Base-by-base conservation (phyloP, 192 early-diverging fungal genomes). In the Chytriomyces hyalinus region DNA sequence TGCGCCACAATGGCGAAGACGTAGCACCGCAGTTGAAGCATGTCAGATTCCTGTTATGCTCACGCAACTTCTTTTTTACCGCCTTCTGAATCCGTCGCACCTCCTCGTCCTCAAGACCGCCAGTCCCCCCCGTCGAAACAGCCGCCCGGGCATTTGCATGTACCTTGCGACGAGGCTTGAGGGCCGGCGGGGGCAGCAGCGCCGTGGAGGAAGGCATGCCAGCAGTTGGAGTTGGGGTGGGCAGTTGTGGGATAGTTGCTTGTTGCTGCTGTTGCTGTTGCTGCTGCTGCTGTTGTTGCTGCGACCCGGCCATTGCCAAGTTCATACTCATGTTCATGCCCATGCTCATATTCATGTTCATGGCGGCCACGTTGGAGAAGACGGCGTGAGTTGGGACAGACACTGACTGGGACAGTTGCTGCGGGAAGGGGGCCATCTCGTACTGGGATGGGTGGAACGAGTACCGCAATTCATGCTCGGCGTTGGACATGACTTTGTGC, bases 21-120 rank as follows among this genome's bases (percentile, higher is more conserved):
- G 82, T 91, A 9, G 91, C 91, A 60, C 89, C 88, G 82, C 93
- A 94, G 61, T 93, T 92, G 84, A 83, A 88, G 65, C 93, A 94
- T 22, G 61, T 45, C 28, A 81, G 24, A 57, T 75, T 78, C 0
- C 79, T 61, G 11, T 6, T 46, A 2, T 43, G n/a, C 44, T 80
- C 84, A 13, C 84, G 71, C 20, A 82, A 50, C 77, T 70, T 76
- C 70, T 84, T 82, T 11, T 76, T 51, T 26, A 75, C 81, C 0
- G 63, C 63, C 36, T 65, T 22, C 63, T 22, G 24, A 28, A 28
- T 65, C 17, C 24, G 20, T 26, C 24, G 13, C 63, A 65, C 24
- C 6, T 22, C 63, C 4, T 22, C 20, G 63, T 15, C 63, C 13
- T 28, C 20, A 43, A 15, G 24, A 22, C 11, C 17, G 63, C 2